Conservation (phyloP, 441 rosid genomes). For the Populus trichocarpa region DNA sequence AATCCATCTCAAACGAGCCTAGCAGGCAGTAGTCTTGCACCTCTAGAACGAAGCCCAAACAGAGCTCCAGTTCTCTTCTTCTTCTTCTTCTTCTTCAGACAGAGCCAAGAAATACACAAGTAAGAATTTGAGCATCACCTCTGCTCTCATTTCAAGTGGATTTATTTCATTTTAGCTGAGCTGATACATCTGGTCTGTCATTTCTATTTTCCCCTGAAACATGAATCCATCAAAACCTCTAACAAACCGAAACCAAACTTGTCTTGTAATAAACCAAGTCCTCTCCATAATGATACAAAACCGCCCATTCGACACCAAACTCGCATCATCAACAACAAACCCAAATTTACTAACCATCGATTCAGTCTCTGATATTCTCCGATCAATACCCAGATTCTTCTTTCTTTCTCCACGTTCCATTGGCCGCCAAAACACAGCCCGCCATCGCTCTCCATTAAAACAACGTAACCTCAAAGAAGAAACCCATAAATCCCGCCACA, state of each 20-base stretch:
- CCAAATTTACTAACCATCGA: slow-evolving; percentile 39
- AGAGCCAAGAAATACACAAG: no score
- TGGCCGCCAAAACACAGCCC: slow-evolving; percentile 67
- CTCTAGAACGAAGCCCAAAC: background rate
- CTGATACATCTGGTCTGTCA: background rate
- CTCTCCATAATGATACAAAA: slow-evolving; percentile 54
- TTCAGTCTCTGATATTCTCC: slow-evolving; percentile 53
- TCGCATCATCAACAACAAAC: slow-evolving; percentile 36
- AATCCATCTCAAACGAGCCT: background rate
- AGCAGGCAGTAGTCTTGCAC: background rate
- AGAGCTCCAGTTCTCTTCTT: no score
- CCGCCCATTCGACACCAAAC: slow-evolving; percentile 57
- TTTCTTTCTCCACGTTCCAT: slow-evolving; percentile 74
- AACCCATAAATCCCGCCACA: slow-evolving; percentile 26
- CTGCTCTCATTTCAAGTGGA: background rate
- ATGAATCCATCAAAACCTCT: slow-evolving; percentile 21
- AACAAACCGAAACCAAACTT: slow-evolving; percentile 16
- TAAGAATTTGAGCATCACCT: background rate
- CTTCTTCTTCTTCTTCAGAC: no score
- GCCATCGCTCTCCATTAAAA: slow-evolving; percentile 74
- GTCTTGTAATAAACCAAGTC: slow-evolving; percentile 40
- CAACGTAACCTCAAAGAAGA: slow-evolving; percentile 59
- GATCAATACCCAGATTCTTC: slow-evolving; percentile 68
- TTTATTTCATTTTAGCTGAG: background rate
- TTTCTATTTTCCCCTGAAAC: background rate